Evolutionary conservation across 2,329 filamentous ascomycete genomes (phyloP), one percentile per base, ranked within the genome.

Genomic region (Chlorencoelia australis): DNA sequence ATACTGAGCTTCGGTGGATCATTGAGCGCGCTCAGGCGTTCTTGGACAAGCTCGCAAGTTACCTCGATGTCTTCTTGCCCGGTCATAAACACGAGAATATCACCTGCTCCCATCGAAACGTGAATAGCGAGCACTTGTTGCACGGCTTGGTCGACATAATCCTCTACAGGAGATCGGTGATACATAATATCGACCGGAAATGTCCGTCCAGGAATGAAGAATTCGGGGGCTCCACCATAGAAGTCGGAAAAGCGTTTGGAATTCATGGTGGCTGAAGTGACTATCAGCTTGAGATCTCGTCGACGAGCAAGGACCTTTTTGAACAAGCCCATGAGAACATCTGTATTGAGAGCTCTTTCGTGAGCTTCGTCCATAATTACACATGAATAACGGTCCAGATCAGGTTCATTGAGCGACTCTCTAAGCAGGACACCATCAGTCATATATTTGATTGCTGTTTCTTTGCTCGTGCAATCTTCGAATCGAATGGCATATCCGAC

Each of bases 301-400:
- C 93, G 75, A 35, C 89, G 73, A 44, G 89, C 82, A 30, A 98
- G 65, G 4, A 98, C 89, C 62, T 98, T 98, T 60, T 96, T 98
- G 64, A 98, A 89, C 18, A 98, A 64, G 1, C 91, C 91, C 84
- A 98, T 94, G 10, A 98, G 65, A 13, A 98, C 89, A 59, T 98
- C 91, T 0, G 91, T 98, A 55, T 98, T 96, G 33, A 98, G 64
- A 1, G 91, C 89, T 58, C 91, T 75, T 61, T 98, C 91, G 69
- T 98, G 91, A 4, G 91, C 93, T 65, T 98, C 91, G 56, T 98
- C 91, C 91, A 98, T 98, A 60, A 98, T 98, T 52, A 98, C 87
- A 57, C 88, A 95, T 10, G 89, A 94, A 58, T 98, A 98, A 46
- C 85, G 84, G 59, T 96, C 91, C 30, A 98, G 68, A 57, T 98